Conservation (phyloP, 768 basidiomycete species). For the Naganishia friedmannii region DNA sequence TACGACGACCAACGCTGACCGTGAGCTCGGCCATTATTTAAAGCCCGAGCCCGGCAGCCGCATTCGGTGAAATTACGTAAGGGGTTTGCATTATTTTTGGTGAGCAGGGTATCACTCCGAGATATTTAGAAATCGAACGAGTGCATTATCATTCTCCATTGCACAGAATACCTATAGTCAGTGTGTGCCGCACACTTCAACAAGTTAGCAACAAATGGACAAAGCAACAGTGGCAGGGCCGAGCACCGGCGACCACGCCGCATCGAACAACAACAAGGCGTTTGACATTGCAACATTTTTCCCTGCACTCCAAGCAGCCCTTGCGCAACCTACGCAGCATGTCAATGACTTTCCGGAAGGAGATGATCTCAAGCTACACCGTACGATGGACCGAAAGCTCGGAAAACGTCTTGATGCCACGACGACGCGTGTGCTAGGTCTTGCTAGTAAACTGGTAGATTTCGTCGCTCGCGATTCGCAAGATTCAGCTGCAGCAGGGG, state of each 20-base stretch:
- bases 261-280: constrained; percentile 22
- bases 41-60: too few relatives aligned
- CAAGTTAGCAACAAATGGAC: too few relatives aligned
- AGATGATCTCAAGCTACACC: constrained; percentile 79
- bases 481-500: constrained; percentile 16
- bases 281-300: constrained; percentile 41
- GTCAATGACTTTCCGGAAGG: constrained; percentile 55
- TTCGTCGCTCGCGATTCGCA: constrained; percentile 52
- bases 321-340: constrained; percentile 46
- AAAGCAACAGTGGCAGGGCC: too few relatives aligned
- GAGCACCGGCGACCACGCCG: neutral
- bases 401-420: constrained; percentile 69
- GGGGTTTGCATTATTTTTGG: too few relatives aligned
- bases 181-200: too few relatives aligned
- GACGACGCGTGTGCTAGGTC: constrained; percentile 63
- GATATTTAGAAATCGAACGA: too few relatives aligned
- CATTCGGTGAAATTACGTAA: too few relatives aligned
- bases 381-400: constrained; percentile 72
- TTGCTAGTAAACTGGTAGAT: constrained; percentile 65
- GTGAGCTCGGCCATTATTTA: too few relatives aligned
- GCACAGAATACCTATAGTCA: too few relatives aligned
- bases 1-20: too few relatives aligned
- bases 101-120: too few relatives aligned
- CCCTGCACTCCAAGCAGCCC: constrained; percentile 41
- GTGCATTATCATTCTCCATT: too few relatives aligned